phyloP scores from a whole-genome alignment of 192 early-diverging fungal genomes.

The Podila verticillata region DNA sequence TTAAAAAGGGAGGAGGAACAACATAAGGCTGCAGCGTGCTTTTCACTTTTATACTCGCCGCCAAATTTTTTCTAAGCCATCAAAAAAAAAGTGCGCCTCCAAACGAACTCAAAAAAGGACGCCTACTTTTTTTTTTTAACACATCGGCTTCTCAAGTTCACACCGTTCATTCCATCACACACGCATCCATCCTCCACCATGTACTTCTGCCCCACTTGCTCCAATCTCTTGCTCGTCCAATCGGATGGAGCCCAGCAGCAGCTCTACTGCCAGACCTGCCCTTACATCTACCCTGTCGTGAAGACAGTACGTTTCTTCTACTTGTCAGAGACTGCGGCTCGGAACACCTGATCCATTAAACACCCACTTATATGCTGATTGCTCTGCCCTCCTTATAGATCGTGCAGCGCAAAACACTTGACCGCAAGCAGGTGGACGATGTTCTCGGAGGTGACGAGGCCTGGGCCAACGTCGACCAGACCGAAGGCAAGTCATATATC shows the following conservation, averaged over 20 bases:
- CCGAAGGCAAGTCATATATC: slow-evolving; percentile 55
- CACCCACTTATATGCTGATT: background rate
- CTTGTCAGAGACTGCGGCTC: no score
- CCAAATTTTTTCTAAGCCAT: slow-evolving; percentile 13
- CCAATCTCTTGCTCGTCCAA: slow-evolving; percentile 84
- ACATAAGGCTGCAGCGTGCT: background rate
- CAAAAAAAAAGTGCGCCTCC: background rate
- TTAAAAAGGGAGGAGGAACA: slow-evolving; percentile 51
- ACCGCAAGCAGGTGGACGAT: slow-evolving; percentile 91
- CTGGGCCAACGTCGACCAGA: slow-evolving; percentile 86
- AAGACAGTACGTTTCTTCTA: slow-evolving; percentile 53
- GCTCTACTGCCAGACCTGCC: slow-evolving; percentile 88
- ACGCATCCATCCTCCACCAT: slow-evolving; percentile 53
- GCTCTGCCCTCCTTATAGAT: slow-evolving; percentile 41
- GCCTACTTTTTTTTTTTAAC: background rate
- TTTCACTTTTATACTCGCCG: slow-evolving; percentile 11
- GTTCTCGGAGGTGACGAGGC: slow-evolving; percentile 91
- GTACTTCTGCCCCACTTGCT: slow-evolving; percentile 92
- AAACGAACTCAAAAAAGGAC: background rate
- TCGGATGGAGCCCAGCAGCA: slow-evolving; percentile 66
- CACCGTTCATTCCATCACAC: no score
- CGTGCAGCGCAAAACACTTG: slow-evolving; percentile 70
- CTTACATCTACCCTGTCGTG: slow-evolving; percentile 80
- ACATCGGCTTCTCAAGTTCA: background rate
- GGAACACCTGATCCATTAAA: no score